These are phyloP conservation scores for Aschersonia sp. DNA, from an alignment of 2,329 filamentous ascomycete genomes.

Conservation along the genomic window DNA sequence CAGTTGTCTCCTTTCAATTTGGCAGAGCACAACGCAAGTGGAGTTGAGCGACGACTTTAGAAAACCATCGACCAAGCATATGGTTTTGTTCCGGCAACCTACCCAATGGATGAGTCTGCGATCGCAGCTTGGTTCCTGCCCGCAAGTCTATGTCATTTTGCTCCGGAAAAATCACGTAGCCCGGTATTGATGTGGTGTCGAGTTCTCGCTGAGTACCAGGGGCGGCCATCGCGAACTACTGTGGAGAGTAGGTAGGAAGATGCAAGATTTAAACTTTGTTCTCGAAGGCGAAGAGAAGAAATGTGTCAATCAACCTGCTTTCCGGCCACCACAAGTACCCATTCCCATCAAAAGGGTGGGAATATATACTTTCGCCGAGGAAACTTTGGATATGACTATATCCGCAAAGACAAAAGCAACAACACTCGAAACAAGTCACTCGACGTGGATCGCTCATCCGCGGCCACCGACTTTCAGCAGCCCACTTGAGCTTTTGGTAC, in stretches of 20 bases:
- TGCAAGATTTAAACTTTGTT: background rate
- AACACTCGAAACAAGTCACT: background rate
- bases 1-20: background rate
- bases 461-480: constrained; percentile 2
- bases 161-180: constrained; percentile 30
- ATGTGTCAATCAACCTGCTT: background rate
- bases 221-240: constrained; percentile 7
- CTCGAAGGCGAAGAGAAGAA: constrained; percentile 1
- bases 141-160: constrained; percentile 22
- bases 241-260: too few relatives aligned
- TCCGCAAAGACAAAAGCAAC: background rate
- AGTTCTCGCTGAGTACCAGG: constrained; percentile 6
- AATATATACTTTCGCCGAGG: background rate
- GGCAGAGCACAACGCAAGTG: constrained; percentile 1
- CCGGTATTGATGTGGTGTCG: constrained; percentile 27
- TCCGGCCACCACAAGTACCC: background rate
- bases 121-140: constrained; percentile 15
- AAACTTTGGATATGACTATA: background rate
- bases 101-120: constrained; percentile 22
- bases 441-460: constrained; percentile 1
- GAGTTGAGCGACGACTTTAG: background rate
- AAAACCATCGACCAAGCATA: too few relatives aligned
- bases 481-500: background rate
- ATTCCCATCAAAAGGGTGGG: background rate
- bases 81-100: background rate